Percentiles rank a stretch among this genome's conserved stretches.
These are phyloP conservation scores for Colletotrichum trifolii DNA, from an alignment of 2,329 filamentous ascomycete species.

Conservation along the genomic window DNA sequence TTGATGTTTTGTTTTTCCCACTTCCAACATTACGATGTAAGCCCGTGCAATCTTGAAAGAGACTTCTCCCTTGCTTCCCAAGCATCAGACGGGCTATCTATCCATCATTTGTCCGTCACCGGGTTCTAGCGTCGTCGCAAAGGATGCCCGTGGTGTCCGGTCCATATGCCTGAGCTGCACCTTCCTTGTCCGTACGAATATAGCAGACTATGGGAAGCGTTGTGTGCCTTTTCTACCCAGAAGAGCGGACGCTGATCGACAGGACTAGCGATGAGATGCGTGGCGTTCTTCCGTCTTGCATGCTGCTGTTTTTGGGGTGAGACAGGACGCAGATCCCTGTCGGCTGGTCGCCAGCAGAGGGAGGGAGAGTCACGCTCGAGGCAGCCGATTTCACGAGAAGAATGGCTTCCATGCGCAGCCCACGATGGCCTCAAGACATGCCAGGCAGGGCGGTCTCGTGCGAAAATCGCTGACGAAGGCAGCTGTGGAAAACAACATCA, in stretches of 20 bases:
- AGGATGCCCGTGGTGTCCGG: background rate
- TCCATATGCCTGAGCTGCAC: background rate
- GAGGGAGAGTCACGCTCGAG: slow-evolving; percentile 9
- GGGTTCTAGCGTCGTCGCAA: slow-evolving; percentile 13
- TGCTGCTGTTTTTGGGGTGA: slow-evolving; percentile 23
- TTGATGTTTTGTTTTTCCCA: slow-evolving; percentile 17
- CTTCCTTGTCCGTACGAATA: too few relatives aligned
- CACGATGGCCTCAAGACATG: slow-evolving; percentile 26
- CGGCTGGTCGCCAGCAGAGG: slow-evolving; percentile 21
- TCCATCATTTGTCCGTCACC: slow-evolving; percentile 26
- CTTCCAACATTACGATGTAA: background rate
- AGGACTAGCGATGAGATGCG: slow-evolving; percentile 29
- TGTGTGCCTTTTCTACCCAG: background rate
- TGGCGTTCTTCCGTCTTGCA: slow-evolving; percentile 12
- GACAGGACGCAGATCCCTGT: slow-evolving; percentile 29
- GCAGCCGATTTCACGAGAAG: background rate
- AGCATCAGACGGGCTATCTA: slow-evolving; percentile 18
- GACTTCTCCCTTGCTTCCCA: slow-evolving; percentile 24
- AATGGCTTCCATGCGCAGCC: slow-evolving; percentile 13
- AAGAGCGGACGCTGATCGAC: slow-evolving; percentile 30
- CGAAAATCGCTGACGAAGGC: slow-evolving; percentile 9
- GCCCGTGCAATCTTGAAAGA: background rate
- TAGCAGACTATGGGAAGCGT: slow-evolving; percentile 1
- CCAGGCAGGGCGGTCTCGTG: background rate
- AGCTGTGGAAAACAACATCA: background rate